Evolutionary conservation across 2,329 filamentous ascomycete species (phyloP).

Genomic region (Penicillium thymicola): DNA sequence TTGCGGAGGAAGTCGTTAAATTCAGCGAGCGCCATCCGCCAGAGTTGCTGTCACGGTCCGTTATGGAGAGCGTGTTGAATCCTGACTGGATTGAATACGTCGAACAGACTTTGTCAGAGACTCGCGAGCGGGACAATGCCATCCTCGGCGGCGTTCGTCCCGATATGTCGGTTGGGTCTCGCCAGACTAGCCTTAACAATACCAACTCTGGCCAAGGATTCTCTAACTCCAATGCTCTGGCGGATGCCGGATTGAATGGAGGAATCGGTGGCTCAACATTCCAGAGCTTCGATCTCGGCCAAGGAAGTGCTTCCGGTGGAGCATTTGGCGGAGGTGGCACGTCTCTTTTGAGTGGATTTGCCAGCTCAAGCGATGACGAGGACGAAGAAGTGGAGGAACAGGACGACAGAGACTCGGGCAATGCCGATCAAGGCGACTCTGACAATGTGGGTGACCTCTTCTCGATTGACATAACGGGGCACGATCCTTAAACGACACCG

Average conservation of each 20-base stretch:
- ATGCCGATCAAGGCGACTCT: slow-evolving; percentile 48
- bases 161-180: slow-evolving; percentile 79
- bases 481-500: slow-evolving; percentile 47
- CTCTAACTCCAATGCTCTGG: slow-evolving; percentile 64
- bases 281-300: slow-evolving; percentile 65
- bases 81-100: slow-evolving; percentile 93
- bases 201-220: slow-evolving; percentile 58
- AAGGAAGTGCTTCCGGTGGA: slow-evolving; percentile 64
- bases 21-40: slow-evolving; percentile 93
- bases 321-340: slow-evolving; percentile 64
- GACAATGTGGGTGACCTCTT: slow-evolving; percentile 66
- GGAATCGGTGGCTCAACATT: slow-evolving; percentile 49
- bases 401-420: slow-evolving; percentile 52
- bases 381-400: slow-evolving; percentile 80
- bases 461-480: slow-evolving; percentile 61
- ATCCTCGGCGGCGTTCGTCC: slow-evolving; percentile 93
- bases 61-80: slow-evolving; percentile 85
- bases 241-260: slow-evolving; percentile 76
- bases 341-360: slow-evolving; percentile 82
- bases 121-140: slow-evolving; percentile 93
- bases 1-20: slow-evolving; percentile 97
- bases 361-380: slow-evolving; percentile 92
- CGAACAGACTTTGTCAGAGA: slow-evolving; percentile 87
- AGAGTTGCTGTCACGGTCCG: slow-evolving; percentile 76
- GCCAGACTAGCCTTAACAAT: slow-evolving; percentile 63